Conservation (phyloP, 2,329 filamentous ascomycete genomes). For the Botrytis deweyae region DNA sequence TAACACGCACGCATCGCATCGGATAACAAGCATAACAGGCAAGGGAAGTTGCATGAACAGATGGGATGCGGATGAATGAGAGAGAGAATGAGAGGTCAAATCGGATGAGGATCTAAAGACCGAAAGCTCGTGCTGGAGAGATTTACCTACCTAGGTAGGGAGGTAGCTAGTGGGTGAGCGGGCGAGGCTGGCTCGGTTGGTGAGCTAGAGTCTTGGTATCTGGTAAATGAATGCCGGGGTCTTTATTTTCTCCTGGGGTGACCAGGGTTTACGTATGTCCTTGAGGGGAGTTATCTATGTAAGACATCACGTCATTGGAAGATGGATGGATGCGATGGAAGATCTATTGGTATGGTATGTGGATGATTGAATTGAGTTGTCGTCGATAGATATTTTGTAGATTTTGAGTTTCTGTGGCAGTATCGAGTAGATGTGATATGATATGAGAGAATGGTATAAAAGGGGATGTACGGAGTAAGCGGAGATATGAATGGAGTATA, state of each 20-base stretch:
- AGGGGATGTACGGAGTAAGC: too few species aligned
- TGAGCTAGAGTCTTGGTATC: neutral
- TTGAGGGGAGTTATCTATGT: neutral
- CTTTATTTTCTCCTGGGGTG: neutral
- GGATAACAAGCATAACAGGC: neutral
- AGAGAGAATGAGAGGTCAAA: too few species aligned
- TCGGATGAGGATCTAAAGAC: neutral
- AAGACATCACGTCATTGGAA: neutral
- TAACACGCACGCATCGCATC: neutral
- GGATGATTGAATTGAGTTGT: too few species aligned
- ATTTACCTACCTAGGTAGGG: too few species aligned
- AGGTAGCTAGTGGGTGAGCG: too few species aligned
- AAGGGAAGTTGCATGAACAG: neutral
- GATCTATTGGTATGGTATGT: too few species aligned
- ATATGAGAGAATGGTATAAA: too few species aligned
- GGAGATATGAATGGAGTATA: too few species aligned
- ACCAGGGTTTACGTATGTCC: neutral
- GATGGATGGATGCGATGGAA: too few species aligned
- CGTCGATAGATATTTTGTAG: neutral
- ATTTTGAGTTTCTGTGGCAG: neutral
- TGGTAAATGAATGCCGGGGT: neutral
- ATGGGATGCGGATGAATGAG: neutral
- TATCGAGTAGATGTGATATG: too few species aligned
- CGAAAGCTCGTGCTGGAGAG: too few species aligned
- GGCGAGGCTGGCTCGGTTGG: too few species aligned